Base-by-base conservation (phyloP, 2,329 filamentous ascomycete species). In the Huntiella abstrusa region DNA sequence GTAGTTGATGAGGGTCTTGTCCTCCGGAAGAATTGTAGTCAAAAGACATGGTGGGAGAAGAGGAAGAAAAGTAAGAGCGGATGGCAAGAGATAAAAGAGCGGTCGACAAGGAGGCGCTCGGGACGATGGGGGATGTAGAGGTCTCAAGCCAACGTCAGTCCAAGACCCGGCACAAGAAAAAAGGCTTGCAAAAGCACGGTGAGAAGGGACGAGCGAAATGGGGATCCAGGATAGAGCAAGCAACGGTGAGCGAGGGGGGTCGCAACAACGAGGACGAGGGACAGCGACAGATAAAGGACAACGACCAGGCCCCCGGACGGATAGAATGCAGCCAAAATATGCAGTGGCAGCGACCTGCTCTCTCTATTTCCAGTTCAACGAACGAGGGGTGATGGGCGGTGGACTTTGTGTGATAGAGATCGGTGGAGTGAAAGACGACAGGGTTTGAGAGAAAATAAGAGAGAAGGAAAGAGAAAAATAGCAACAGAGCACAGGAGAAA, bases 11-110 rank as follows among this genome's bases (percentile, higher is more conserved):
- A 40, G 41, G 22, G 41, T 46, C 43, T 41, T 33, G 43, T 43
- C 43, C 43, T 37, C 40, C 34, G 13, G 43, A 45, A 34, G 48
- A 45, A 46, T 43, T 49, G 22, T 43, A 49, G 43, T 50, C 43
- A 45, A 50, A 48, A 36, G 49, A 51, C 46, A 51, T 51, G 41
- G 37, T 38, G 22, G 39, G 43, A 45, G 22, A 49, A 32, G 41
- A 41, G 34, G 45, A 48, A 40, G 46, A 46, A 46, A 40, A 46
- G 16, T 28, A 43, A 47, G 38, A 38, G 19, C 16, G 32, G 8
- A 28, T 28, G 22, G 12, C 17, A 47, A 36, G 11, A 46, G 43
- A 33, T 35, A 45, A 48, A 48, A 45, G 42, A 41, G 45, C 41
- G 42, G 41, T 48, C 41, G 36, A 34, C 34, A 46, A 28, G 22